Conservation (phyloP, 805 yeast species). For the Candida caryicola region DNA sequence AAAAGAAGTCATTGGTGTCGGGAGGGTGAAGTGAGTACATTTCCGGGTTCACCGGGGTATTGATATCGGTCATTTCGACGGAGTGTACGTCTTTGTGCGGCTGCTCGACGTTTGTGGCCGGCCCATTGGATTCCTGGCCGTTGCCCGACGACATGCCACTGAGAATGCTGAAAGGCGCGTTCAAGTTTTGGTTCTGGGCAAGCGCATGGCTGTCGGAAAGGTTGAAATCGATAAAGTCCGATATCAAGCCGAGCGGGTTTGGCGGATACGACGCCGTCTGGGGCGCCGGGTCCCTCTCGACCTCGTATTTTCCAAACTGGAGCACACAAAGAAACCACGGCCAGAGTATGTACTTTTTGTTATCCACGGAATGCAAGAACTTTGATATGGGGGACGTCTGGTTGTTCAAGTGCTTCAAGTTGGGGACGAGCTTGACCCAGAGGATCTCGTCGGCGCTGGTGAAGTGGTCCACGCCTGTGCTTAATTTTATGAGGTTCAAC, state of each 20-base stretch:
- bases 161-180: conserved; percentile 14
- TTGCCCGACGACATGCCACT: conserved; percentile 12
- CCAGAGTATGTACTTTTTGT: conserved; percentile 64
- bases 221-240: conserved; percentile 35
- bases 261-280: not conserved
- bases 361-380: conserved; percentile 52
- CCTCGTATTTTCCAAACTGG: conserved; percentile 44
- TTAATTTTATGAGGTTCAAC: conserved; percentile 29
- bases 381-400: conserved; percentile 60
- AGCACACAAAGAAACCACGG: conserved; percentile 64
- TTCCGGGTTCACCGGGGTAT: conserved; percentile 13
- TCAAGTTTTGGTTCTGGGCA: not conserved
- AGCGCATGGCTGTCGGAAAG: conserved; percentile 19
- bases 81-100: conserved; percentile 13
- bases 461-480: conserved; percentile 32
- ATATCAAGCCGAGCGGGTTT: conserved; percentile 34
- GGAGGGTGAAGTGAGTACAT: conserved; percentile 13
- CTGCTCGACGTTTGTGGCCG: conserved; percentile 11
- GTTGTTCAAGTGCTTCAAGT: conserved; percentile 64
- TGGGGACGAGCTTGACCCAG: conserved; percentile 72
- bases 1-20: conserved; percentile 14
- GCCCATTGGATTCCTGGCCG: conserved; percentile 10
- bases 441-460: conserved; percentile 21
- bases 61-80: conserved; percentile 11
- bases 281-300: conserved; percentile 6